Evolutionary conservation across 805 yeast genomes (phyloP), one percentile per base, ranked within the genome.

Genomic region (Schizosaccharomyces cryophilus): DNA sequence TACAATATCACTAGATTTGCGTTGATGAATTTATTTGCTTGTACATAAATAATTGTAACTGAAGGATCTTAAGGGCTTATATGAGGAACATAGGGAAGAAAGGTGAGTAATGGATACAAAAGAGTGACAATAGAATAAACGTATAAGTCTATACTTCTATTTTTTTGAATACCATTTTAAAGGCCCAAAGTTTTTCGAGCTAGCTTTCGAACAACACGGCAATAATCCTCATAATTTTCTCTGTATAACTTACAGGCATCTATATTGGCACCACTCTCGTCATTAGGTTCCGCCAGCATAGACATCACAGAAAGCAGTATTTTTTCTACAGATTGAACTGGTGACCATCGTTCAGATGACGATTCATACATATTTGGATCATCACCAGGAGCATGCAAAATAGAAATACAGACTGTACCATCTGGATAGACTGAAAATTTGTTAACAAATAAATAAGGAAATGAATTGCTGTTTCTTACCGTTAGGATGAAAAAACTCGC

Each of bases 341-440:
- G 98, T 5, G 95, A 85, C 98, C 98, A 93, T 65, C 98, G 76
- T 73, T 93, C 98, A 66, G 89, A 94, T 0, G 97, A 95, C 38
- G 86, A 73, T 71, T 93, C 98, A 72, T 93, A 93, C 77, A 84
- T 88, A 70, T 88, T 80, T 24, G 98, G 97, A 71, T 93, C 98
- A 66, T 89, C 95, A 11, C 98, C 98, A 0, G 97, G 95, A 1
- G 96, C 82, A 70, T 93, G 98, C 65, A 93, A 75, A 60, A 93
- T 93, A 17, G 95, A 87, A 60, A 93, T 93, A 71, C 98, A 93
- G 3, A 93, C 98, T 29, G 87, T 87, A 2, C 98, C 98, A 68
- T 89, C 95, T 60, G 85, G 81, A 70, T 90, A 93, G 61, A 93
- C 75, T 51, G 3, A 1, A 45, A 45, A 17, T 21, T 68, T 31